These are phyloP conservation scores for Verticillium albo-atrum DNA, from an alignment of 2,329 filamentous ascomycete species.

Conservation along the genomic window DNA sequence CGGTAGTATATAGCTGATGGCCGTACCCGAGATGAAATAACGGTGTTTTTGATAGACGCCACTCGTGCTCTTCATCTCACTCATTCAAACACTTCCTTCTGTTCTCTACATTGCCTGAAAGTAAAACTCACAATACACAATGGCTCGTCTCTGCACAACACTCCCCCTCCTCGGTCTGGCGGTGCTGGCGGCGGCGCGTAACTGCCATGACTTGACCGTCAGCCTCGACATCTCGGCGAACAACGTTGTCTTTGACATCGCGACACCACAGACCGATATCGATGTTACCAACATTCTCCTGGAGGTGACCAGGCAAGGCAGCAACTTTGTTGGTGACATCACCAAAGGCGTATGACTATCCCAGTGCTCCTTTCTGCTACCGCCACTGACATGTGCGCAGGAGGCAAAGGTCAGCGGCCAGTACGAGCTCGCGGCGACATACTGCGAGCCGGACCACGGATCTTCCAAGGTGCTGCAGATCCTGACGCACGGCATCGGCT, in stretches of 20 bases:
- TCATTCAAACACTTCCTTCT: constrained; percentile 2
- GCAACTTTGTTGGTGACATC: constrained; percentile 40
- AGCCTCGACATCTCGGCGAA: constrained; percentile 49
- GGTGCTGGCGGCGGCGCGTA: constrained; percentile 24
- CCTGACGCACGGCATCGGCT: constrained; percentile 36
- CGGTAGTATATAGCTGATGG: not conserved
- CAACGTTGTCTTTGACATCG: constrained; percentile 48
- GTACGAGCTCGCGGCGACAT: constrained; percentile 56
- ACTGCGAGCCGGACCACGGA: constrained; percentile 51
- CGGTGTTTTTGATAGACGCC: not conserved
- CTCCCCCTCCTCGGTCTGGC: constrained; percentile 17
- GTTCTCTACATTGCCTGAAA: not conserved
- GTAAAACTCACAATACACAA: constrained; percentile 3
- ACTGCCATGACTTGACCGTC: constrained; percentile 47
- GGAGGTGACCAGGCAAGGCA: constrained; percentile 40
- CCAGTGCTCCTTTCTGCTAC: not conserved
- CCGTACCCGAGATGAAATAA: not conserved
- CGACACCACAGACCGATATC: constrained; percentile 44
- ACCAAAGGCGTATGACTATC: not conserved
- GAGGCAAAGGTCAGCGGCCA: constrained; percentile 45
- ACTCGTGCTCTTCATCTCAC: not conserved
- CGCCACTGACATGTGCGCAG: constrained; percentile 17
- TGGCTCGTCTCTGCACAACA: constrained; percentile 15
- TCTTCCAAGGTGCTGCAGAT: constrained; percentile 32
- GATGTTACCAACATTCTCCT: constrained; percentile 54